These are phyloP conservation scores for Bocquillonia castaneifolia DNA, from an alignment of 441 rosid genomes.

Conservation along the genomic window DNA sequence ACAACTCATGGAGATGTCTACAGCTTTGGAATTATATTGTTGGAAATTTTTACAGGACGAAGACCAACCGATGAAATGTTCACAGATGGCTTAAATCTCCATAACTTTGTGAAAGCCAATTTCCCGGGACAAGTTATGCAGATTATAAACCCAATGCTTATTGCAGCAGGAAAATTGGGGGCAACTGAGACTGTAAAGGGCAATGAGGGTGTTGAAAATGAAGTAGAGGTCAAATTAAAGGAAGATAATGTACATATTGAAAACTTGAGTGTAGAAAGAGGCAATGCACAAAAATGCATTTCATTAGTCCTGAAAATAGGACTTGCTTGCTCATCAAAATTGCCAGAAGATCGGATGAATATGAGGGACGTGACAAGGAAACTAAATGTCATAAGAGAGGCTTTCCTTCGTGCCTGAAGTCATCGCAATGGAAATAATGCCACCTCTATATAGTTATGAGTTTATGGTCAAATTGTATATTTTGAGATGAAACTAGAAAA, in stretches of 20 bases:
- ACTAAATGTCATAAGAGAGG: neutral
- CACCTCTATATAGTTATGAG: no score
- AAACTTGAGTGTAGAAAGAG: neutral
- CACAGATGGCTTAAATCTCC: neutral
- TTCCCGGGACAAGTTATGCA: neutral
- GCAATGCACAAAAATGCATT: neutral
- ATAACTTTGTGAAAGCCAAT: neutral
- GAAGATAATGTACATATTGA: neutral
- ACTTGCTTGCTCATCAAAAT: neutral
- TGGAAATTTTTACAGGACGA: slow-evolving; percentile 17
- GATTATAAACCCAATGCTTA: neutral
- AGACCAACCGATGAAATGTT: slow-evolving; percentile 15
- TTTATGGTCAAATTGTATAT: no score
- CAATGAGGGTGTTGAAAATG: neutral
- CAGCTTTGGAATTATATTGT: slow-evolving; percentile 11
- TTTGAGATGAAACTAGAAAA: neutral
- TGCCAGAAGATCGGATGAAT: neutral
- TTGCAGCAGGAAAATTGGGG: neutral
- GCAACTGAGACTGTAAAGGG: neutral
- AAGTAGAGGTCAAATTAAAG: neutral
- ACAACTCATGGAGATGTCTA: slow-evolving; percentile 10
- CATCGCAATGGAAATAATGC: no score
- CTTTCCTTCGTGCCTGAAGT: neutral
- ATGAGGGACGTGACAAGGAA: neutral
- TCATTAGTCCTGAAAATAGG: neutral